Evolutionary conservation across 331 rosid genomes (phyloP).

Genomic region (Acacia pycnantha): DNA sequence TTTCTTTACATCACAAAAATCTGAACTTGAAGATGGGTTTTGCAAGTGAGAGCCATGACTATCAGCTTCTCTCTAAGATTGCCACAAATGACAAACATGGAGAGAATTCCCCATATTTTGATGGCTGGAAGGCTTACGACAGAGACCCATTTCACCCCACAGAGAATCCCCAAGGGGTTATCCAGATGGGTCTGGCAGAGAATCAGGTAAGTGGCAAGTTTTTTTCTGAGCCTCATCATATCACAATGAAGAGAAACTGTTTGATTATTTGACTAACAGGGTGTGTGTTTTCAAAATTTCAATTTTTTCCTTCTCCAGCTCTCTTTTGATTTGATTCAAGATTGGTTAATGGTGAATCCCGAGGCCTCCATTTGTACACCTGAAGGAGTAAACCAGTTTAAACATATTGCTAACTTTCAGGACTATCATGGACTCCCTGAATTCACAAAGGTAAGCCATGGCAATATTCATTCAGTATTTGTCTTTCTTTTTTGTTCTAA

Average conservation of each 20-base stretch:
- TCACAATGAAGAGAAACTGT: neutral
- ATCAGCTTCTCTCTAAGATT: conserved; percentile 41
- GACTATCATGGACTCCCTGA: conserved; percentile 63
- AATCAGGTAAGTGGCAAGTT: conserved; percentile 21
- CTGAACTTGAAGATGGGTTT: conserved; percentile 10
- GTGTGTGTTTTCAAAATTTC: neutral
- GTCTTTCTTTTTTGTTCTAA: neutral
- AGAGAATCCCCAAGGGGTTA: conserved; percentile 49
- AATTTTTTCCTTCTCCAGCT: conserved; percentile 32
- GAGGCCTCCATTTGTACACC: conserved; percentile 59
- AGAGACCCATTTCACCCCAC: conserved; percentile 48
- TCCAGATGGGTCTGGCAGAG: conserved; percentile 77
- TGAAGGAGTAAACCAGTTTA: conserved; percentile 49
- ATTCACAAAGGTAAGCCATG: conserved; percentile 49
- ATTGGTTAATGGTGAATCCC: conserved; percentile 55
- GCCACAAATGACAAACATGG: conserved; percentile 55
- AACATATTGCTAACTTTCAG: conserved; percentile 51
- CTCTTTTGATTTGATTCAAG: conserved; percentile 39
- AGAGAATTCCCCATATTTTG: conserved; percentile 58
- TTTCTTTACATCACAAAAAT: neutral
- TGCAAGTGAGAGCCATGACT: neutral
- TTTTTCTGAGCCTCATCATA: neutral
- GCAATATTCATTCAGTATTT: neutral
- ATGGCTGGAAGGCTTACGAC: conserved; percentile 72
- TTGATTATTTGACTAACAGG: neutral